These are phyloP conservation scores for Rhodocollybia butyracea DNA, from an alignment of 768 basidiomycete species.

Conservation along the genomic window DNA sequence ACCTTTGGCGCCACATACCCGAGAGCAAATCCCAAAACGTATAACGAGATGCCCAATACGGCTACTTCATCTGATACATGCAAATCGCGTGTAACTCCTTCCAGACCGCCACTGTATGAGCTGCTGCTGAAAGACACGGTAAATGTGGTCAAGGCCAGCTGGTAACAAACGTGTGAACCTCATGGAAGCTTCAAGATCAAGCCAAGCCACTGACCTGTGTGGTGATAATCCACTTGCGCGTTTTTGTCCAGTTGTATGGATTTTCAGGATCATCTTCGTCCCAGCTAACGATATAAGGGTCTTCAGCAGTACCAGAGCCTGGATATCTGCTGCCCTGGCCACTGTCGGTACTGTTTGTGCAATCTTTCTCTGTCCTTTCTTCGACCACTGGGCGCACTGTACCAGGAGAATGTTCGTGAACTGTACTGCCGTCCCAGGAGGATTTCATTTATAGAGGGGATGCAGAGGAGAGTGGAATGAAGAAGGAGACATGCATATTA, in stretches of 20 bases:
- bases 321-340: slow-evolving; percentile 27
- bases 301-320: slow-evolving; percentile 43
- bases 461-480: background rate
- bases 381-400: too few species aligned
- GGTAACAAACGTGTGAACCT: slow-evolving; percentile 5
- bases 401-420: too few species aligned
- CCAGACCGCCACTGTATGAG: slow-evolving; percentile 51
- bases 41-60: slow-evolving; percentile 57
- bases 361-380: background rate
- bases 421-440: too few species aligned
- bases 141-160: slow-evolving; percentile 52
- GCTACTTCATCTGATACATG: slow-evolving; percentile 48
- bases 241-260: slow-evolving; percentile 52
- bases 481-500: background rate
- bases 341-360: background rate
- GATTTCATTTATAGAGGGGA: too few species aligned
- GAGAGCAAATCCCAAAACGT: slow-evolving; percentile 60
- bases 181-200: slow-evolving; percentile 21
- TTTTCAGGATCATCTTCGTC: slow-evolving; percentile 45
- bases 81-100: slow-evolving; percentile 41
- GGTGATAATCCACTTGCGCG: slow-evolving; percentile 52
- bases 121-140: slow-evolving; percentile 60
- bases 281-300: slow-evolving; percentile 58
- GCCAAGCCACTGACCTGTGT: slow-evolving; percentile 26
- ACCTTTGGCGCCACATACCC: slow-evolving; percentile 31